Evolutionary conservation across 2,329 filamentous ascomycete genomes (phyloP), one percentile per base, ranked within the genome.

Genomic region (Colletotrichum kahawae): DNA sequence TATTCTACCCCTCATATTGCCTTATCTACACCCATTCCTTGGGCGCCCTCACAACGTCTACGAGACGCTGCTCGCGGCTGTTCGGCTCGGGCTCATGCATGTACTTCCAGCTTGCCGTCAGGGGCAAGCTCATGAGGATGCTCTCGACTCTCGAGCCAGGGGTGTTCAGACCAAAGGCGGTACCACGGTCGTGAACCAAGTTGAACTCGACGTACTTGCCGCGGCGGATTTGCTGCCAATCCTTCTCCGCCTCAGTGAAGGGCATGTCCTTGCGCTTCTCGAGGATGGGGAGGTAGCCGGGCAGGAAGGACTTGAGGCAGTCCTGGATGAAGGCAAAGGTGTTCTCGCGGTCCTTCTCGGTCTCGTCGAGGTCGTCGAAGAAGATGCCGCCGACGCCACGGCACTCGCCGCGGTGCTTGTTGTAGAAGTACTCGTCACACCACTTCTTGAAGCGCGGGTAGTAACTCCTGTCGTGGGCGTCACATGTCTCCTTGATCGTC

Each of bases 201-300:
- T 99, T 99, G 85, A 99, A 99, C 86, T 99, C 97, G 77, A 99
- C 97, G 83, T 99, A 99, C 80, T 95, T 90, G n/a, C 97, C 97
- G 78, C 97, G 89, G 65, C 97, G 91, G 77, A 99, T 89, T 87
- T 98, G 97, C 87, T 99, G 97, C 97, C 97, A 99, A 78, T 95
- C 92, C 88, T 98, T 98, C 86, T 98, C 94, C 79, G 93, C 89
- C 63, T 94, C 93, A 0, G 92, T 96, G 81, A 92, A 99, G 0
- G 95, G 92, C 95, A 98, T 95, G 80, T 98, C 94, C 88, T 98
- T 98, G 79, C 97, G 89, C 83, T 90, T 93, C 82, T 95, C 91
- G 74, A 99, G 89, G 78, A 99, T 98, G 33, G 97, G 96, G 2
- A 98, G 80, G 82, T 98, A 99, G 0, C 93, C 94, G 1, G 97